Conservation (phyloP, 1,284 basidiomycete genomes). For the Apiotrichum domesticum region DNA sequence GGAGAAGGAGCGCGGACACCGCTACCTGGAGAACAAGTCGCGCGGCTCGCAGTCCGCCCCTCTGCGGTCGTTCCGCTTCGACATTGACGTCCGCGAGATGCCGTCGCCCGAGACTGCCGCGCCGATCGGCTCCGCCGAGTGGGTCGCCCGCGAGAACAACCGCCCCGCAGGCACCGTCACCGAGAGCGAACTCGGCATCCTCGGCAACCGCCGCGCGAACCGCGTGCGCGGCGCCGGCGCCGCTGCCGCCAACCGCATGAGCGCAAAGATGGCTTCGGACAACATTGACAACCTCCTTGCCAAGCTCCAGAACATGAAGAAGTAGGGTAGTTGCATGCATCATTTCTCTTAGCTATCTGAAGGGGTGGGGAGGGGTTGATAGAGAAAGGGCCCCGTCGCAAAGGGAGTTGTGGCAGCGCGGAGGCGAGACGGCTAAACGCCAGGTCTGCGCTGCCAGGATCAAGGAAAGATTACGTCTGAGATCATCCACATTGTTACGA, state of each 20-base stretch:
- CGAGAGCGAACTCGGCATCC: conserved; percentile 10
- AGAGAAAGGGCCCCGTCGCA: too few relatives aligned
- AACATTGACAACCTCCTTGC: conserved; percentile 4
- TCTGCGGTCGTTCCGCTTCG: conserved; percentile 34
- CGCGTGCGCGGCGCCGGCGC: conserved; percentile 2
- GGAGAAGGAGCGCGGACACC: too few relatives aligned
- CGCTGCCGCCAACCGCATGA: neutral
- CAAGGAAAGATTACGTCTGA: too few relatives aligned
- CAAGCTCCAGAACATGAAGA: conserved; percentile 2
- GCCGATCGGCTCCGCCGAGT: conserved; percentile 4
- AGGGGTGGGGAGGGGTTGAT: too few relatives aligned
- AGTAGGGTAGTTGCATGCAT: conserved; percentile 1
- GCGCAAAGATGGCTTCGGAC: neutral
- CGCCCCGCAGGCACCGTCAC: neutral
- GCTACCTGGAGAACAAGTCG: conserved; percentile 1
- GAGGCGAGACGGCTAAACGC: too few relatives aligned
- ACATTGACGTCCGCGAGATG: conserved; percentile 25
- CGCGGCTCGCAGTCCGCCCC: conserved; percentile 18
- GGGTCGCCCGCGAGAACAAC: conserved; percentile 11
- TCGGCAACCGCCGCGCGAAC: conserved; percentile 5
- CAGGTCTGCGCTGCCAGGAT: too few relatives aligned
- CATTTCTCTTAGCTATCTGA: neutral
- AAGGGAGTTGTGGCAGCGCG: too few relatives aligned
- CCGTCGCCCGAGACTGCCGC: conserved; percentile 5
- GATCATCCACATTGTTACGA: too few relatives aligned